These are phyloP conservation scores for Zygoascus bituminiphila DNA, from an alignment of 805 yeast species.

Conservation along the genomic window DNA sequence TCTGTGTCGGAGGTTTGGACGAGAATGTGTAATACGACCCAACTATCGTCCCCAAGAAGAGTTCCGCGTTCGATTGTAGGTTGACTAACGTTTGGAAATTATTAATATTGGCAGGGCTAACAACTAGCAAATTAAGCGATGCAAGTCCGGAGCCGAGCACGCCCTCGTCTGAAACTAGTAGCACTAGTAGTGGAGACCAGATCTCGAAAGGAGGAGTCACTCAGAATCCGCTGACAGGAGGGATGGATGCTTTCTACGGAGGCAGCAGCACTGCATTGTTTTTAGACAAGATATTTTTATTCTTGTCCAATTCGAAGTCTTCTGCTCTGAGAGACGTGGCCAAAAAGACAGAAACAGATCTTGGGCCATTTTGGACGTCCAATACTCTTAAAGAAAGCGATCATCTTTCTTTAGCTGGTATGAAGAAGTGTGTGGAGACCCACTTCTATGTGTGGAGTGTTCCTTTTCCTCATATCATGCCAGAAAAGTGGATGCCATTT, in stretches of 20 bases:
- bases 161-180: neutral
- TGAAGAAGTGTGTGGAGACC: slow-evolving; percentile 5
- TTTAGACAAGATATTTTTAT: slow-evolving; percentile 6
- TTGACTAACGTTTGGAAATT: too few species aligned
- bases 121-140: neutral
- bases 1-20: neutral
- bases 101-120: neutral
- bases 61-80: slow-evolving; percentile 1
- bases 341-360: neutral
- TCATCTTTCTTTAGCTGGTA: slow-evolving; percentile 2
- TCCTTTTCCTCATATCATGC: slow-evolving; percentile 3
- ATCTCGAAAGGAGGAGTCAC: neutral
- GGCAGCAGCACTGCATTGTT: slow-evolving; percentile 7
- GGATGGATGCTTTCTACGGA: slow-evolving; percentile 6
- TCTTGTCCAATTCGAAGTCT: neutral
- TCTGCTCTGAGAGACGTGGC: neutral
- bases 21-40: slow-evolving; percentile 1
- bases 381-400: neutral
- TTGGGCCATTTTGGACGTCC: neutral
- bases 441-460: slow-evolving; percentile 1
- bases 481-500: slow-evolving; percentile 5
- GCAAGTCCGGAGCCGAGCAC: neutral
- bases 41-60: neutral
- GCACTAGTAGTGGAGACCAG: neutral
- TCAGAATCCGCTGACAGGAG: neutral